Conservation (phyloP, 2,329 filamentous ascomycete species). For the Davidsoniella eucalypti region DNA sequence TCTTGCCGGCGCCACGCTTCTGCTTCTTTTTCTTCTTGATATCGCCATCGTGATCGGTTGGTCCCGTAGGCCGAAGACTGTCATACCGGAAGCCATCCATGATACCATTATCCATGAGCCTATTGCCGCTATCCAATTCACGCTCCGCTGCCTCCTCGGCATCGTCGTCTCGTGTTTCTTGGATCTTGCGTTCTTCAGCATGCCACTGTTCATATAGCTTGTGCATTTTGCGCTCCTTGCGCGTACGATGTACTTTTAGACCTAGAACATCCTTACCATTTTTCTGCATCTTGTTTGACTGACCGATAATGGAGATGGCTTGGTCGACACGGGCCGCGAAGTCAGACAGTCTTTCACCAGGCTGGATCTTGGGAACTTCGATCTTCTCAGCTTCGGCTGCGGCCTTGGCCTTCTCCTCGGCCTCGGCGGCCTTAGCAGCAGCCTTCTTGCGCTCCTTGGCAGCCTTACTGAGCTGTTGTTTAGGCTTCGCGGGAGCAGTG, state of each 20-base stretch:
- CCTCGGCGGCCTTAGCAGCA: slow-evolving; percentile 19
- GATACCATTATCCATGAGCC: slow-evolving; percentile 22
- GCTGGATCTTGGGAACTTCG: slow-evolving; percentile 52
- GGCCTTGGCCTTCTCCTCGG: slow-evolving; percentile 33
- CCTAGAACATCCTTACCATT: slow-evolving; percentile 47
- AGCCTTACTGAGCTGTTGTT: not conserved
- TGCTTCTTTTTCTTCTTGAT: slow-evolving; percentile 27
- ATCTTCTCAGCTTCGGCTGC: slow-evolving; percentile 16
- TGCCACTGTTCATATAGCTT: slow-evolving; percentile 66
- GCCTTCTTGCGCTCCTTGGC: slow-evolving; percentile 7
- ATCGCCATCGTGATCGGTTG: slow-evolving; percentile 21
- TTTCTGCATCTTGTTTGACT: slow-evolving; percentile 46
- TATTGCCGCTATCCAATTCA: slow-evolving; percentile 43
- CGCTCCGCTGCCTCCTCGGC: slow-evolving; percentile 45
- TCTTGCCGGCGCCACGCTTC: slow-evolving; percentile 20
- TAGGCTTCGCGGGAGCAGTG: slow-evolving; percentile 15
- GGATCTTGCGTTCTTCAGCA: slow-evolving; percentile 46
- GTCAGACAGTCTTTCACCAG: slow-evolving; percentile 68
- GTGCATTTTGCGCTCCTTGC: slow-evolving; percentile 70
- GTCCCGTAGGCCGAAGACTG: slow-evolving; percentile 7
- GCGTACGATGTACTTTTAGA: slow-evolving; percentile 53
- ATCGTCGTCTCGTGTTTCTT: slow-evolving; percentile 49
- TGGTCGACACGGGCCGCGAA: slow-evolving; percentile 74
- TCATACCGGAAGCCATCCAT: slow-evolving; percentile 12
- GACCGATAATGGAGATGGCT: slow-evolving; percentile 56